Percentiles rank a stretch among this genome's conserved stretches.
Evolutionary conservation across 805 yeast species (phyloP).

Genomic region (Metschnikowia cubensis): DNA sequence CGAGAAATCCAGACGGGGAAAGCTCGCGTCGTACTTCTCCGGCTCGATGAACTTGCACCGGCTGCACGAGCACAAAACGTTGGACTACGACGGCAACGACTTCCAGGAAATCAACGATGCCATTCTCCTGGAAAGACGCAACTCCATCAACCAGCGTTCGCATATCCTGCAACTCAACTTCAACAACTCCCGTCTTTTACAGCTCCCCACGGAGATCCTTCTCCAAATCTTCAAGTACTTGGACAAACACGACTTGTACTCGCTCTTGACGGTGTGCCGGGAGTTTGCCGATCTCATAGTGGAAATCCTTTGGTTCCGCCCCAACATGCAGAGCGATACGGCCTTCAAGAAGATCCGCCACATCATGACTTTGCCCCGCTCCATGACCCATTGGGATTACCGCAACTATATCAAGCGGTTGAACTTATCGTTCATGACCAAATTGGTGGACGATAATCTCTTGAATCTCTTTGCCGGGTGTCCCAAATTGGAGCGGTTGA

Average conservation of each 20-base stretch:
- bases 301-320: conserved; percentile 85
- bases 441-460: conserved; percentile 59
- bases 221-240: conserved; percentile 63
- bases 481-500: conserved; percentile 74
- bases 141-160: conserved; percentile 17
- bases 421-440: conserved; percentile 72
- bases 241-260: conserved; percentile 57
- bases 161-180: conserved; percentile 23
- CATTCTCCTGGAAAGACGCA: conserved; percentile 27
- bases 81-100: conserved; percentile 35
- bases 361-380: conserved; percentile 49
- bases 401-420: conserved; percentile 69
- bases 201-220: conserved; percentile 57
- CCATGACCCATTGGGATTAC: conserved; percentile 60
- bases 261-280: conserved; percentile 68
- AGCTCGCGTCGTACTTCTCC: conserved; percentile 15
- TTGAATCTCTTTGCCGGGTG: conserved; percentile 63
- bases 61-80: conserved; percentile 9
- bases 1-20: conserved; percentile 11
- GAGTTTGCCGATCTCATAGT: conserved; percentile 76
- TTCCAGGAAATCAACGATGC: conserved; percentile 34
- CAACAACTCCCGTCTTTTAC: conserved; percentile 38
- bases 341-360: conserved; percentile 51
- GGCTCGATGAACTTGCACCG: conserved; percentile 9
- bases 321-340: conserved; percentile 53